These are phyloP conservation scores for Lentinula detonsa DNA, from an alignment of 768 basidiomycete genomes.

Conservation along the genomic window DNA sequence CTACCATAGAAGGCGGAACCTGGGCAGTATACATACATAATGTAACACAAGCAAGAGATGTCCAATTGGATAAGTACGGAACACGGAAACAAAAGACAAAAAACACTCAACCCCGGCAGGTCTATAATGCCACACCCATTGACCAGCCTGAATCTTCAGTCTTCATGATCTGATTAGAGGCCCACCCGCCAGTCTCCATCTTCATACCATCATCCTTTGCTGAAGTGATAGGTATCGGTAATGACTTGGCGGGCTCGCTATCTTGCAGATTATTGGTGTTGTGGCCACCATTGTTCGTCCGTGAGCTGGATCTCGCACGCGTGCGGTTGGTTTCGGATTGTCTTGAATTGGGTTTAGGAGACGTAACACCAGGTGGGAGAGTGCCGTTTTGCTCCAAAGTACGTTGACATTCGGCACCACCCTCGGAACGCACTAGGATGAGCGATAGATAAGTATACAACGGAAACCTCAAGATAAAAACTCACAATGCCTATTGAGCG, in stretches of 20 bases:
- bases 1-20: neutral
- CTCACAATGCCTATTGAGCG: slow-evolving; percentile 88
- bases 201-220: neutral
- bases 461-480: slow-evolving; percentile 14
- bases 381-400: slow-evolving; percentile 21
- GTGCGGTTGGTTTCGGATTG: neutral
- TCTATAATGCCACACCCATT: neutral
- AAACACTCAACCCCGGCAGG: too few species aligned
- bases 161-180: neutral
- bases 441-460: neutral
- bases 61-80: neutral
- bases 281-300: neutral
- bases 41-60: neutral
- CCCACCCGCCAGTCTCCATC: slow-evolving; percentile 5
- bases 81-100: neutral
- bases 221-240: slow-evolving; percentile 4
- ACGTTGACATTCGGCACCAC: slow-evolving; percentile 68
- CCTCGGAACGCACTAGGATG: slow-evolving; percentile 66
- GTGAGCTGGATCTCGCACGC: neutral
- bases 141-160: slow-evolving; percentile 3
- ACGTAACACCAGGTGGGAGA: neutral
- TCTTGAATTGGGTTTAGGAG: neutral
- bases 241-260: slow-evolving; percentile 1
- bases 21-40: neutral
- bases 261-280: neutral